Evolutionary conservation across 2,329 filamentous ascomycete species (phyloP), one percentile per base, ranked within the genome.

Genomic region (Neopestalotiopsis clavispora): DNA sequence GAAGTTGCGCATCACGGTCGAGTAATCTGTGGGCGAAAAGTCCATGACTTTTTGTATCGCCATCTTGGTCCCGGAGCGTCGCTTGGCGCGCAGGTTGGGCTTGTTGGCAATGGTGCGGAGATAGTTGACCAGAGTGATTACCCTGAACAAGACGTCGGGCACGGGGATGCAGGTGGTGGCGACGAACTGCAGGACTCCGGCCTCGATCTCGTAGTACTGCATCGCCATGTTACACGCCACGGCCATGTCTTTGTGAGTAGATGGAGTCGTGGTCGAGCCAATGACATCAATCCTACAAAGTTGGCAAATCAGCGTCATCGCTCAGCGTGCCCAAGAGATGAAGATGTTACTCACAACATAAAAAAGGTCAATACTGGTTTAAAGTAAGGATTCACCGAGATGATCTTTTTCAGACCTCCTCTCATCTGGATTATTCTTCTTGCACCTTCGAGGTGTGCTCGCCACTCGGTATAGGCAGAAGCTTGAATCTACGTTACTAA

Each of bases 391-490:
- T 69, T 71, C 23, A 59, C 52, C 32, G 32, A 23, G 12, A 69
- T 67, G 45, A 71, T 69, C 14, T 66, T 65, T 42, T 68, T 71
- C 9, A 71, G 49, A 12, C 69, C 67, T 9, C 68, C 69, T 28
- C 69, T 45, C 38, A 71, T 20, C 34, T 69, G 66, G 30, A 71
- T 71, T 23, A 71, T 71, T 28, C 61, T 61, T 12, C 69, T 45
- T 13, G 69, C 69, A n/a, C 69, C 69, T n/a, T 71, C 69, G 9
- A 71, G 68, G n/a, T 69, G 69, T 17, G 62, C 38, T n/a, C 69
- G 65, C 69, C 69, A 71, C 38, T 71, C 69, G 10, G 65, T 66
- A 34, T 69, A 67, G 30, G 68, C 65, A 30, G 68, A 69, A 20
- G 68, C 62, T 67, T 70, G 69, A 14, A 70, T 70, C 69, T 70